Percentiles rank a stretch among this genome's conserved stretches.
Conservation (phyloP, 2,329 filamentous ascomycete genomes). For the Cladosporium cucumerinum region DNA sequence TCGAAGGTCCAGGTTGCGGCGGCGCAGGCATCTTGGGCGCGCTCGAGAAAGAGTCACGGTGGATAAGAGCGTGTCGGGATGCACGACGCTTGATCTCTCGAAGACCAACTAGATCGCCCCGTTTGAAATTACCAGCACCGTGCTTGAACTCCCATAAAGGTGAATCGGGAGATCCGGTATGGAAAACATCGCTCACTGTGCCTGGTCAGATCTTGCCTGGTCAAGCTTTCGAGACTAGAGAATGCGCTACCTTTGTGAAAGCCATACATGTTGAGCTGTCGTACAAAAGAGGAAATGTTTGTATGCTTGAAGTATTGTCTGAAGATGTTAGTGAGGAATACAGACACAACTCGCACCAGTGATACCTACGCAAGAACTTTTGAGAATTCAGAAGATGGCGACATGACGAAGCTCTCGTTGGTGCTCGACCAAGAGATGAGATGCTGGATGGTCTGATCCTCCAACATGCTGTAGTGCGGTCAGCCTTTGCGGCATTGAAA, state of each 20-base stretch:
- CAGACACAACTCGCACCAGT: not conserved
- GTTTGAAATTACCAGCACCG: constrained; percentile 93
- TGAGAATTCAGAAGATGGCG: constrained; percentile 92
- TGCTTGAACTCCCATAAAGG: constrained; percentile 99
- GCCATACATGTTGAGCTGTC: constrained; percentile 98
- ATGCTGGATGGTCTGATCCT: constrained; percentile 88
- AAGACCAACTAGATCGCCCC: constrained; percentile 84
- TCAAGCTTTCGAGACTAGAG: no score
- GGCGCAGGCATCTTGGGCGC: constrained; percentile 63
- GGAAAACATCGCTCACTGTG: constrained; percentile 94
- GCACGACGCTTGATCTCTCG: constrained; percentile 94
- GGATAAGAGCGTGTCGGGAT: constrained; percentile 87
- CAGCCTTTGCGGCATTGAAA: constrained; percentile 25
- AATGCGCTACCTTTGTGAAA: constrained; percentile 83
- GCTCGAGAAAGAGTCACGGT: constrained; percentile 78
- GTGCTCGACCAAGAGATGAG: constrained; percentile 93
- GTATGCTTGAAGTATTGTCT: constrained; percentile 99
- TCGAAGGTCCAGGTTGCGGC: constrained; percentile 71
- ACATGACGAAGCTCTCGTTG: constrained; percentile 98
- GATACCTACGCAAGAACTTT: constrained; percentile 87
- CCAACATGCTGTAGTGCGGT: constrained; percentile 72
- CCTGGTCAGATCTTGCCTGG: not conserved
- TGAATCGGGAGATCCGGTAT: constrained; percentile 88
- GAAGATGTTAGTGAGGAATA: constrained; percentile 5
- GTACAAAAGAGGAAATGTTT: constrained; percentile 97